Base-by-base conservation (phyloP, 352 stramenopile species). In the Phytopythium boreale region DNA sequence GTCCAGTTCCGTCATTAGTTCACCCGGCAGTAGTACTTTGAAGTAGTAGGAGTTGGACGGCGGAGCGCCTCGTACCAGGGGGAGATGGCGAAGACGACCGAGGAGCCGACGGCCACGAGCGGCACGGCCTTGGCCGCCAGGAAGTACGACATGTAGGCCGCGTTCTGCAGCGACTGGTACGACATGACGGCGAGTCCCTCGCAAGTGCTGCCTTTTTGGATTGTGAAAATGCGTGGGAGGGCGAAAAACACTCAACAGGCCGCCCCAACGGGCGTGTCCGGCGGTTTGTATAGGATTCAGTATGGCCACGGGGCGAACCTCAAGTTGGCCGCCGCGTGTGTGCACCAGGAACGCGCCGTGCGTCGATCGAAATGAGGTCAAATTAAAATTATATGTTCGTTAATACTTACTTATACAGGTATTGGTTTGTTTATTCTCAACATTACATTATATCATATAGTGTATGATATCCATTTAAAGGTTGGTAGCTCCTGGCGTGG, bases 71-170 rank as follows among this genome's bases (percentile, higher is more conserved):
- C 56, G 58, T 46, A 92, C 83, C 80, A 82, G 31, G 83, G 83
- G 31, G 83, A 90, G 57, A 92, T 67, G 55, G 83, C 79, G 56
- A 90, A 92, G 61, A 90, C 69, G 61, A 92, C 65, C 47, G 77
- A 88, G 15, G 80, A 84, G 36, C 74, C 72, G 47, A 80, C 77
- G 20, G 83, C 83, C 51, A 89, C 72, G 24, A 88, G 64, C 17
- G 83, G 83, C 31, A 92, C 79, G 9, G 83, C 69, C 63, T 88
- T 89, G 52, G 65, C 57, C 43, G 77, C 80, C 41, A 92, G 70
- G 66, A 92, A 89, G 58, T 71, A 87, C 66, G 76, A 79, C 80
- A 90, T 90, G 74, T 89, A 89, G 24, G 76, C 63, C 59, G 76
- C 75, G 62, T 90, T 87, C 59, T 76, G 65, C 39, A 90, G 29